These are phyloP conservation scores for Gracilaria gracilis DNA, from an alignment of 23 red algal species.

Conservation along the genomic window DNA sequence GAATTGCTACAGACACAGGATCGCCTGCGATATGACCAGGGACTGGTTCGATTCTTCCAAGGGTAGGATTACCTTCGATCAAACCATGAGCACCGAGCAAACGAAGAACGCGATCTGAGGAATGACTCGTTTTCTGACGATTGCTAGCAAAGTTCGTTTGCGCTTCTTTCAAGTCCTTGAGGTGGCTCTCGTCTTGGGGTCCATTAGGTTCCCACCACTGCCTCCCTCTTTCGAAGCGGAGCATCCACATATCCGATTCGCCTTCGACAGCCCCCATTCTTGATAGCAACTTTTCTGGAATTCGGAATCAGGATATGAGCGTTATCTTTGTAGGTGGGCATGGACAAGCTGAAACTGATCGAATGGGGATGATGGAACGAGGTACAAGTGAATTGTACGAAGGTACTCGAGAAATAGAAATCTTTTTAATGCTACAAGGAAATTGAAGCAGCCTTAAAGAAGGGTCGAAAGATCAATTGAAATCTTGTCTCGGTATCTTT, in stretches of 20 bases:
- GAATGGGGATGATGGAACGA: too few relatives aligned
- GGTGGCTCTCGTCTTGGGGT: not conserved
- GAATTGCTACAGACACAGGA: slow-evolving; percentile 32
- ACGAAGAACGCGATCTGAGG: slow-evolving; percentile 84
- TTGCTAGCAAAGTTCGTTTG: slow-evolving; percentile 36
- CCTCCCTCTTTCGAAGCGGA: slow-evolving; percentile 83
- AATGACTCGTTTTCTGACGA: slow-evolving; percentile 55
- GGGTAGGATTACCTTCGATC: slow-evolving; percentile 50
- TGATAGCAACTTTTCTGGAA: not conserved
- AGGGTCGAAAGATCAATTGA: too few relatives aligned
- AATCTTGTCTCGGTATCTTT: too few relatives aligned
- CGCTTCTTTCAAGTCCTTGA: slow-evolving; percentile 31
- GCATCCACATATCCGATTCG: slow-evolving; percentile 75
- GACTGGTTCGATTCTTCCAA: slow-evolving; percentile 37
- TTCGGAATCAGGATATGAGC: not conserved
- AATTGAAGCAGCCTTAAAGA: too few relatives aligned
- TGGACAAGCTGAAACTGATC: too few relatives aligned
- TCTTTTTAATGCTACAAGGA: too few relatives aligned
- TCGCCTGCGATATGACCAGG: slow-evolving; percentile 26
- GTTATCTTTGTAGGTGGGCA: too few relatives aligned
- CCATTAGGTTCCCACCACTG: slow-evolving; percentile 85
- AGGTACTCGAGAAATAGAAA: too few relatives aligned
- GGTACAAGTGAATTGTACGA: too few relatives aligned
- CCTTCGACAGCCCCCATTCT: not conserved
- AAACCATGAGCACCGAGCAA: slow-evolving; percentile 53